Percentiles rank a stretch among this genome's conserved stretches.
Evolutionary conservation across 352 stramenopile genomes (phyloP).

Genomic region (Aphanomyces cochlioides): DNA sequence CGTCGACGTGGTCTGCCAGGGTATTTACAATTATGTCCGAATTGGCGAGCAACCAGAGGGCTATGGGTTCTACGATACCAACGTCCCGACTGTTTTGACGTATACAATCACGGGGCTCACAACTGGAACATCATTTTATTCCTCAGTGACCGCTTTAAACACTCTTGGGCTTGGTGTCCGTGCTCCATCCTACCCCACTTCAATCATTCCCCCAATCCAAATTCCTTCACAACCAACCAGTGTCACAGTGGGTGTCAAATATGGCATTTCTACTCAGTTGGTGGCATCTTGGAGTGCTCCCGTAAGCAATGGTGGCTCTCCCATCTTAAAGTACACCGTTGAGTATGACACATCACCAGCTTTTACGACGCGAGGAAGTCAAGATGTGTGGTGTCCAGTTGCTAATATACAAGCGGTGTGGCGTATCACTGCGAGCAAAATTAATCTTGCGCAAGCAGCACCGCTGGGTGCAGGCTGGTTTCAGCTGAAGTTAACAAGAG

Average conservation of each 20-base stretch:
- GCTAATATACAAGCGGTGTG: constrained; percentile 56
- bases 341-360: constrained; percentile 68
- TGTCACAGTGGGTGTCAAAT: constrained; percentile 70
- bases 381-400: constrained; percentile 63
- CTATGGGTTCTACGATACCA: constrained; percentile 71
- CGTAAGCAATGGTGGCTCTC: constrained; percentile 51
- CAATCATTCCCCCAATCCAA: constrained; percentile 67
- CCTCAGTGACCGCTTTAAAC: constrained; percentile 88
- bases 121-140: constrained; percentile 75
- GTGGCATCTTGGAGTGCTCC: constrained; percentile 49
- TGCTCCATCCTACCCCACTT: constrained; percentile 39
- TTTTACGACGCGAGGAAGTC: constrained; percentile 57
- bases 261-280: constrained; percentile 71
- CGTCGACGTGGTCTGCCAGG: constrained; percentile 43
- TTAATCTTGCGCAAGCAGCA: constrained; percentile 31
- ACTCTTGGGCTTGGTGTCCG: constrained; percentile 53
- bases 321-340: constrained; percentile 68
- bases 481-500: constrained; percentile 46
- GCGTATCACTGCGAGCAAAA: constrained; percentile 42
- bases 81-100: constrained; percentile 47
- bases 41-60: constrained; percentile 54
- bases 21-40: constrained; percentile 44
- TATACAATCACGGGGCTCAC: constrained; percentile 70
- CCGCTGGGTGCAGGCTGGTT: constrained; percentile 58
- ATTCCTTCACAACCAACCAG: constrained; percentile 61